phyloP scores from a whole-genome alignment of 2,329 filamentous ascomycete species.

The Talaromyces marneffei region DNA sequence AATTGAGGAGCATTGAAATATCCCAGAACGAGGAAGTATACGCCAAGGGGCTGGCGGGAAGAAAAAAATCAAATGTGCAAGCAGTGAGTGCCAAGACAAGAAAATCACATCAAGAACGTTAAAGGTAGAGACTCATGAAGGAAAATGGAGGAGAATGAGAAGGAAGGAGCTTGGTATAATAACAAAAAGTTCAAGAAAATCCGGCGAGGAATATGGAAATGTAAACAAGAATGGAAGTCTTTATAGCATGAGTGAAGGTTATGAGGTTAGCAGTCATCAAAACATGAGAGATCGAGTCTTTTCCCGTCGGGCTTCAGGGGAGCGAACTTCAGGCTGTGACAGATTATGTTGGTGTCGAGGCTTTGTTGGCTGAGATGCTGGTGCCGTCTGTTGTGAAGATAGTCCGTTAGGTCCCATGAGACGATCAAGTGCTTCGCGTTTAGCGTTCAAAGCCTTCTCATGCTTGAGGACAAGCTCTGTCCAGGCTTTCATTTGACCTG shows the following conservation, averaged over 20 bases:
- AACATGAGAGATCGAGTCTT: constrained; percentile 40
- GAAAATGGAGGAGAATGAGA: constrained; percentile 10
- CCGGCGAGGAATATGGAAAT: constrained; percentile 13
- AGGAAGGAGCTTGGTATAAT: constrained; percentile 16
- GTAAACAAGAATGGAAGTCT: constrained; percentile 14
- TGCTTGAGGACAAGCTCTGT: constrained; percentile 54
- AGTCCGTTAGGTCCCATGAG: constrained; percentile 15
- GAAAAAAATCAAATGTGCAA: constrained; percentile 2
- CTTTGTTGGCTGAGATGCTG: constrained; percentile 17
- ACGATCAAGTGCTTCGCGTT: constrained; percentile 26
- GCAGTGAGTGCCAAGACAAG: constrained; percentile 2
- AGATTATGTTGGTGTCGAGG: constrained; percentile 37
- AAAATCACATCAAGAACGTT: constrained; percentile 8
- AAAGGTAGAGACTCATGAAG: constrained; percentile 6
- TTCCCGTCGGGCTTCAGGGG: constrained; percentile 33
- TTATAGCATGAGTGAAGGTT: neutral
- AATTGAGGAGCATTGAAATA: neutral
- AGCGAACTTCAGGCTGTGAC: constrained; percentile 35
- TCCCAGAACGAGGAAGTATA: neutral
- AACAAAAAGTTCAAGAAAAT: constrained; percentile 17
- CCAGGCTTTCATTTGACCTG: constrained; percentile 51
- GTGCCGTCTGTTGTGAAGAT: constrained; percentile 14
- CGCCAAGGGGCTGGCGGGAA: neutral
- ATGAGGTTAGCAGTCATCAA: constrained; percentile 19
- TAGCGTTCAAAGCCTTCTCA: constrained; percentile 35